These are phyloP conservation scores for Ophiostoma sp. DNA, from an alignment of 2,329 filamentous ascomycete genomes.

Conservation along the genomic window DNA sequence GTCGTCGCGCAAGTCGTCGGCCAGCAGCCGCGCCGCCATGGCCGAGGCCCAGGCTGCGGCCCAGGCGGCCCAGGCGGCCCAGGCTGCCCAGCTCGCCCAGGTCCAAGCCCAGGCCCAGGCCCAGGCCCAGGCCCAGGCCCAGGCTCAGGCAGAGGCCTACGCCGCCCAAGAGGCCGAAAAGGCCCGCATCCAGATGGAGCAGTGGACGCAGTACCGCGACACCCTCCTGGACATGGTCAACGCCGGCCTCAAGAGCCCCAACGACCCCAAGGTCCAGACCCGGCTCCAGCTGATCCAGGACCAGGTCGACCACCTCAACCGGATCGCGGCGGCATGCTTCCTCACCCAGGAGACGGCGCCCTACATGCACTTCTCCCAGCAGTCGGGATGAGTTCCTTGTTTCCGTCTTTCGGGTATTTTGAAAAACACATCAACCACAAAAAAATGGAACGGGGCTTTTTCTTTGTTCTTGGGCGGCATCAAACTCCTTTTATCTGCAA, in stretches of 20 bases:
- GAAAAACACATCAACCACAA: not conserved
- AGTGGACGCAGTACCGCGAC: slow-evolving; percentile 59
- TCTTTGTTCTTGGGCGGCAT: slow-evolving; percentile 12
- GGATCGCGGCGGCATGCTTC: slow-evolving; percentile 35
- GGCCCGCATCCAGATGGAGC: slow-evolving; percentile 41
- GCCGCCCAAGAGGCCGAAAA: slow-evolving; percentile 37
- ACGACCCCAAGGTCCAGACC: slow-evolving; percentile 49
- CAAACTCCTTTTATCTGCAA: not conserved
- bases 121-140: not conserved
- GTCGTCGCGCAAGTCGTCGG: slow-evolving; percentile 31
- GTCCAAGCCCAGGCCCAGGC: slow-evolving; percentile 9
- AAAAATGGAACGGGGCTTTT: not conserved
- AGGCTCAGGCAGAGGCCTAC: slow-evolving; percentile 18
- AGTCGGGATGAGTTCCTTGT: slow-evolving; percentile 21
- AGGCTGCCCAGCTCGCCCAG: not conserved
- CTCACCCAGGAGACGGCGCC: slow-evolving; percentile 28
- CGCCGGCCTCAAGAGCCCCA: slow-evolving; percentile 43
- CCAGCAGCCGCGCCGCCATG: slow-evolving; percentile 29
- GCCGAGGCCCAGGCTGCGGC: slow-evolving; percentile 8
- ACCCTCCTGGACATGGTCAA: slow-evolving; percentile 56
- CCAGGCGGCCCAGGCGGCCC: slow-evolving; percentile 3
- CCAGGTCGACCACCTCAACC: slow-evolving; percentile 48
- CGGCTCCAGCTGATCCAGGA: slow-evolving; percentile 49
- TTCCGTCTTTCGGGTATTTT: not conserved
- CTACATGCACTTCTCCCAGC: slow-evolving; percentile 20